Evolutionary conservation across 2,329 filamentous ascomycete species (phyloP).

Genomic region (Cordyceps cicadae): DNA sequence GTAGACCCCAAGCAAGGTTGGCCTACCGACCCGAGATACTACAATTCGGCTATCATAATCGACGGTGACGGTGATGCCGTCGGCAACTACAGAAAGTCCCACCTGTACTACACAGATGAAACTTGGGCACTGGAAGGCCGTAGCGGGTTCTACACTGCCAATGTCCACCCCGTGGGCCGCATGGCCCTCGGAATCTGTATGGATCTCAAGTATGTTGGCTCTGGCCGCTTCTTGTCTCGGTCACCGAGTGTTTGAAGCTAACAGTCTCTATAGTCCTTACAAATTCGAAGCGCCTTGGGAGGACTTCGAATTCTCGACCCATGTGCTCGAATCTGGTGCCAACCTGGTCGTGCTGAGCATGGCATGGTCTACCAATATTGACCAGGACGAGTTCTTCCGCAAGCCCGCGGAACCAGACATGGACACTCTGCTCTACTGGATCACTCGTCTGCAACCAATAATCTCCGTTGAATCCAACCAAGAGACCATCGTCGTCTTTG

Average conservation of each 20-base stretch:
- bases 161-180: constrained; percentile 35
- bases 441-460: constrained; percentile 59
- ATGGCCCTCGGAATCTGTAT: constrained; percentile 49
- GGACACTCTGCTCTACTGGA: constrained; percentile 69
- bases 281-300: constrained; percentile 13
- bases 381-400: constrained; percentile 35
- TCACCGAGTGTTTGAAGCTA: neutral
- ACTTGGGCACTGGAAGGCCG: constrained; percentile 47
- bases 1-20: constrained; percentile 42
- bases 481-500: constrained; percentile 61
- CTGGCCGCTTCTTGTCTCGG: neutral
- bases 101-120: constrained; percentile 49
- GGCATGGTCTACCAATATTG: constrained; percentile 65
- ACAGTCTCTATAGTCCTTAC: neutral
- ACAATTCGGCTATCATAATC: constrained; percentile 47
- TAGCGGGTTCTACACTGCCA: constrained; percentile 35
- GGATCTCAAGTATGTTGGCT: constrained; percentile 40
- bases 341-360: constrained; percentile 64
- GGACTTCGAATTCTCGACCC: constrained; percentile 34
- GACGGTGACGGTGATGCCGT: constrained; percentile 51
- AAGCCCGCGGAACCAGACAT: constrained; percentile 56
- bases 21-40: constrained; percentile 45
- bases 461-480: constrained; percentile 42
- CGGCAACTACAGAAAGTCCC: constrained; percentile 52
- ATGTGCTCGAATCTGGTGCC: constrained; percentile 47